A percentile compares a stretch with the other conserved stretches of the same genome.
Evolutionary conservation across 73 alveolate genomes (phyloP).

Genomic region (Durusdinium trenchii): DNA sequence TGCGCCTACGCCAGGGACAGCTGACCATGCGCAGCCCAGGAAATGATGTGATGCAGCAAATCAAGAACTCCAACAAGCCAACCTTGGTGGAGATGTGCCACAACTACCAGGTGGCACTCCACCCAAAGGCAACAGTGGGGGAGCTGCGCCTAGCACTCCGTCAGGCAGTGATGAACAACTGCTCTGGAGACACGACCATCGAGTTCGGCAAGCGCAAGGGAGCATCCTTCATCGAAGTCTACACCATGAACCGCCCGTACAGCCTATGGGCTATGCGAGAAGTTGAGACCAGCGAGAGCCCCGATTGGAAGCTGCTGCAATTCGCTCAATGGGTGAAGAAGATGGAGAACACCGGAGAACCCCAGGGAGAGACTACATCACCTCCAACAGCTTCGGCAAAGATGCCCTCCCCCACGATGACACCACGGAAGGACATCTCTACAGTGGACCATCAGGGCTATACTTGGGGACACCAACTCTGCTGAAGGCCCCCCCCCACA

Average conservation of each 20-base stretch:
- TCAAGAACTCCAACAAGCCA: background rate
- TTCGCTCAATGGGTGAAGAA: constrained; percentile 5
- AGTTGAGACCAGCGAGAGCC: background rate
- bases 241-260: constrained; percentile 8
- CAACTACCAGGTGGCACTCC: too few relatives aligned
- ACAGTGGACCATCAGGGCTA: too few relatives aligned
- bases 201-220: constrained; percentile 1
- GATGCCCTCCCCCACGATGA: too few relatives aligned
- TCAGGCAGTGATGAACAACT: background rate
- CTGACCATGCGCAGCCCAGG: background rate
- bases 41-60: background rate
- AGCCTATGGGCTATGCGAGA: constrained; percentile 20
- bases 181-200: background rate
- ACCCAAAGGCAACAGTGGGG: constrained; percentile 13
- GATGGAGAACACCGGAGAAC: background rate
- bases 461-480: too few relatives aligned
- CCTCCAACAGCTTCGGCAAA: too few relatives aligned
- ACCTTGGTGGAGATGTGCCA: background rate
- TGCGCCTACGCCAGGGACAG: background rate
- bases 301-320: constrained; percentile 38
- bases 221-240: background rate
- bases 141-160: constrained; percentile 34
- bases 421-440: too few relatives aligned
- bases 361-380: too few relatives aligned
- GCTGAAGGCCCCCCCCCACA: background rate